Conservation (phyloP, 805 yeast genomes). For the Tetrapisispora nanseiensis region DNA sequence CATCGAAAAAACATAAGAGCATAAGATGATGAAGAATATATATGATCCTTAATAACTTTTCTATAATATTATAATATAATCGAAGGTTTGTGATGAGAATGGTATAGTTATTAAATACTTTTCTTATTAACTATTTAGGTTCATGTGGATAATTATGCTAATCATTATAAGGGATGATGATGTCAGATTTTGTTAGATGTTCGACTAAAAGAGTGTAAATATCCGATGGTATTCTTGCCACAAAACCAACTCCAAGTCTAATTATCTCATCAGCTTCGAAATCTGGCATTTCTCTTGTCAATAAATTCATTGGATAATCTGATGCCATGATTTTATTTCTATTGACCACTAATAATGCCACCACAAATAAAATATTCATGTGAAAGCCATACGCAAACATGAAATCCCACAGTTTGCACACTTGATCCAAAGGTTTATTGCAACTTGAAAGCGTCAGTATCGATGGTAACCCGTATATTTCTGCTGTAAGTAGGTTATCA, state of each 20-base stretch:
- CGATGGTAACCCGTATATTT: conserved; percentile 78
- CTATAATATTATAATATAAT: too few relatives aligned
- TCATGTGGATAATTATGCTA: background rate
- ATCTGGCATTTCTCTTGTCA: conserved; percentile 58
- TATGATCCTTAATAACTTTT: too few relatives aligned
- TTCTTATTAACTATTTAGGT: too few relatives aligned
- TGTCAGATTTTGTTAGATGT: conserved; percentile 20
- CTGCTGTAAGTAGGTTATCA: conserved; percentile 53
- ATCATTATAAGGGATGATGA: conserved; percentile 3
- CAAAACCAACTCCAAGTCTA: conserved; percentile 67
- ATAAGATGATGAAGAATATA: too few relatives aligned
- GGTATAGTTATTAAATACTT: background rate
- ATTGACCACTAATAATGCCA: conserved; percentile 64
- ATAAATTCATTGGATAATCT: conserved; percentile 56
- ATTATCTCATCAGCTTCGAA: conserved; percentile 67
- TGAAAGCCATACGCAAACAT: conserved; percentile 86
- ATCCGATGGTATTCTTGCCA: conserved; percentile 59
- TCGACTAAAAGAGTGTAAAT: conserved; percentile 37
- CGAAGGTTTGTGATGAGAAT: too few relatives aligned
- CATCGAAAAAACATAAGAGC: too few relatives aligned
- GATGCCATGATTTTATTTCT: conserved; percentile 52
- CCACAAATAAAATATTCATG: conserved; percentile 72
- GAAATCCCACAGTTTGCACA: conserved; percentile 79
- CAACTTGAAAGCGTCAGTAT: conserved; percentile 80
- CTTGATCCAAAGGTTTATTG: conserved; percentile 73